A percentile compares a stretch with the other conserved stretches of the same genome.
phyloP scores from a whole-genome alignment of 2,329 filamentous ascomycete species.

The Ampelomyces quisqualis region DNA sequence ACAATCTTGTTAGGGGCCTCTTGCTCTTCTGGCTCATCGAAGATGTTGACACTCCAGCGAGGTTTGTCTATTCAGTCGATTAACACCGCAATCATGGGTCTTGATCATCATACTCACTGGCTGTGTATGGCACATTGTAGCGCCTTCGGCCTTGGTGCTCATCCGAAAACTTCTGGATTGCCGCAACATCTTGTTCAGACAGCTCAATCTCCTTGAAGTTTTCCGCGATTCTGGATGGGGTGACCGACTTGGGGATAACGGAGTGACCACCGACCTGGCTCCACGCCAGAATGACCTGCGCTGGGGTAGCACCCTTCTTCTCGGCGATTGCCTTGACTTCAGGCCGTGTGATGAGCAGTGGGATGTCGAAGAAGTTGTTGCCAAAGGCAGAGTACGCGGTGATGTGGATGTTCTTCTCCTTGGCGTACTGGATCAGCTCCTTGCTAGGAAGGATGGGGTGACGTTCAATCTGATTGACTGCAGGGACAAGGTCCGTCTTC shows the following conservation, averaged over 20 bases:
- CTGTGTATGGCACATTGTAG: slow-evolving; percentile 42
- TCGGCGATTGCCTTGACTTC: slow-evolving; percentile 68
- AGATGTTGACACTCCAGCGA: slow-evolving; percentile 32
- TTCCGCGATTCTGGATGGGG: slow-evolving; percentile 27
- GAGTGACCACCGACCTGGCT: slow-evolving; percentile 64
- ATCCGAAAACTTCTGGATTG: slow-evolving; percentile 55
- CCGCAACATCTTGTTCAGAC: slow-evolving; percentile 23
- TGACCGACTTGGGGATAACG: slow-evolving; percentile 36
- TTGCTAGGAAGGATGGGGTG: slow-evolving; percentile 34
- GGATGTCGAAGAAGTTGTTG: slow-evolving; percentile 46
- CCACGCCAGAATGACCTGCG: slow-evolving; percentile 83
- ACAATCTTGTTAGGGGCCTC: slow-evolving; percentile 24
- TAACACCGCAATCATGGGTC: background rate
- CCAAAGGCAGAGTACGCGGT: slow-evolving; percentile 48
- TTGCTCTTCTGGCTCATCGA: slow-evolving; percentile 37
- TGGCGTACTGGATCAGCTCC: slow-evolving; percentile 32
- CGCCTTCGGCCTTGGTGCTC: slow-evolving; percentile 28
- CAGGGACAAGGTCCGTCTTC: slow-evolving; percentile 40
- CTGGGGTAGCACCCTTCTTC: slow-evolving; percentile 64
- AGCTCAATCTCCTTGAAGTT: slow-evolving; percentile 36
- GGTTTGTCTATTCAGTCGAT: slow-evolving; percentile 36
- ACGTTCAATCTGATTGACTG: slow-evolving; percentile 36
- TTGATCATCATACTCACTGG: slow-evolving; percentile 15
- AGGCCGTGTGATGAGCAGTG: slow-evolving; percentile 67
- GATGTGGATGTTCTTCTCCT: slow-evolving; percentile 38